phyloP scores from a whole-genome alignment of 495 filamentous ascomycete genomes.

The Penicillium crystallinum region DNA sequence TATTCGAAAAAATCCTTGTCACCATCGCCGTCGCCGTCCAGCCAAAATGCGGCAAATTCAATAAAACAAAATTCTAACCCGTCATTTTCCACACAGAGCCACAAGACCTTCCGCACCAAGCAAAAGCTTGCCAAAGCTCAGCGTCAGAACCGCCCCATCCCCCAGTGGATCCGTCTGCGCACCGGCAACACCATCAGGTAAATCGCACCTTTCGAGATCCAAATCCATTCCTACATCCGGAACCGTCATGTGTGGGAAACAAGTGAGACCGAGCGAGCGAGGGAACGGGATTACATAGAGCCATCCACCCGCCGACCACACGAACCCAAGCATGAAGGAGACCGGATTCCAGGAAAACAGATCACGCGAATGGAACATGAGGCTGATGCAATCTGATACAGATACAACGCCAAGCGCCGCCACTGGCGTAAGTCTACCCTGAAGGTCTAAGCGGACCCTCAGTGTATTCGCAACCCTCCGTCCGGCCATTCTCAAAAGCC shows the following conservation, averaged over 20 bases:
- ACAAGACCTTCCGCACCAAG: conserved; percentile 99
- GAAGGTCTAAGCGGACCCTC: conserved; percentile 68
- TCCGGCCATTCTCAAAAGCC: conserved; percentile 8
- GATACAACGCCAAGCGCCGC: conserved; percentile 99
- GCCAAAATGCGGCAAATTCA: conserved; percentile 9
- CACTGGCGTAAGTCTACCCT: conserved; percentile 99
- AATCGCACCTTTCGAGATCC: conserved; percentile 29
- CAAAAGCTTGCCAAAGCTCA: conserved; percentile 99
- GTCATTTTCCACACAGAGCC: conserved; percentile 56
- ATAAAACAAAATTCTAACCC: conserved; percentile 12
- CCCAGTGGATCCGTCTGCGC: conserved; percentile 98
- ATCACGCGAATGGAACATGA: conserved; percentile 4
- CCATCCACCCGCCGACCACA: conserved; percentile 1
- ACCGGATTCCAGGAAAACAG: background rate
- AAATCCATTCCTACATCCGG: background rate
- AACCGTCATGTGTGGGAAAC: background rate
- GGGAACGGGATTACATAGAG: background rate
- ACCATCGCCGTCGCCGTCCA: background rate
- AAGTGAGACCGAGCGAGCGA: background rate
- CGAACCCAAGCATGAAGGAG: background rate
- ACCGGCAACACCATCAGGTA: conserved; percentile 99
- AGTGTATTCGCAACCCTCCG: conserved; percentile 8
- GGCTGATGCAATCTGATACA: conserved; percentile 36
- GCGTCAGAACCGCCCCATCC: conserved; percentile 99
- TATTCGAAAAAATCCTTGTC: background rate